Percentiles rank a stretch among this genome's conserved stretches.
Evolutionary conservation across 306 rosid species (phyloP).

Genomic region (Leucaena leucocephala): DNA sequence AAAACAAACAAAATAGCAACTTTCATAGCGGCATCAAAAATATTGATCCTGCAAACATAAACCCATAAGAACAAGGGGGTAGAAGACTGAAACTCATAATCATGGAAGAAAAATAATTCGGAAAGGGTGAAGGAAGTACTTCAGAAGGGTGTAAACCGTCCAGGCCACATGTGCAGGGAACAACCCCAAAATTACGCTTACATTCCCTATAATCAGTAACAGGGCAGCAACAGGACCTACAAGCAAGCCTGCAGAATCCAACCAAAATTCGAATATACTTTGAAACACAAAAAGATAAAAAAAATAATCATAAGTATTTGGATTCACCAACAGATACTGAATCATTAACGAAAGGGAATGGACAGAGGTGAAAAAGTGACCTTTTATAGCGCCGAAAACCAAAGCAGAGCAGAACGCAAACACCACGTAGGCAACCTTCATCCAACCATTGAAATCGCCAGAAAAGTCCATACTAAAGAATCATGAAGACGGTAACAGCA

Average conservation of each 20-base stretch:
- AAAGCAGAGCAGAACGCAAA: constrained; percentile 71
- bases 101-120: background rate
- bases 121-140: constrained; percentile 40
- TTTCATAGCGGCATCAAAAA: constrained; percentile 71
- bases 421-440: constrained; percentile 58
- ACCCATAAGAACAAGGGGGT: constrained; percentile 11
- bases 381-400: constrained; percentile 73
- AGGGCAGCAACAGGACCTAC: constrained; percentile 81
- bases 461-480: constrained; percentile 47
- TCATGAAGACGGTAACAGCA: constrained; percentile 29
- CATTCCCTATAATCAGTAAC: constrained; percentile 67
- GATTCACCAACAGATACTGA: background rate
- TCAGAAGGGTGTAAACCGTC: constrained; percentile 71
- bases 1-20: constrained; percentile 65
- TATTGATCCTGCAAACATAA: constrained; percentile 55
- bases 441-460: constrained; percentile 36
- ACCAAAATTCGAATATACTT: constrained; percentile 28
- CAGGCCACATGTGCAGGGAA: constrained; percentile 79
- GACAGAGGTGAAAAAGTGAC: constrained; percentile 38
- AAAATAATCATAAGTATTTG: constrained; percentile 5
- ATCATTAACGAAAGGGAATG: constrained; percentile 8
- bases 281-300: background rate
- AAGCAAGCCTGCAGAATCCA: constrained; percentile 54
- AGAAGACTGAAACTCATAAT: constrained; percentile 6
- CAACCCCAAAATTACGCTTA: constrained; percentile 66